Evolutionary conservation across 2,329 filamentous ascomycete genomes (phyloP).

Genomic region (Colletotrichum destructivum): DNA sequence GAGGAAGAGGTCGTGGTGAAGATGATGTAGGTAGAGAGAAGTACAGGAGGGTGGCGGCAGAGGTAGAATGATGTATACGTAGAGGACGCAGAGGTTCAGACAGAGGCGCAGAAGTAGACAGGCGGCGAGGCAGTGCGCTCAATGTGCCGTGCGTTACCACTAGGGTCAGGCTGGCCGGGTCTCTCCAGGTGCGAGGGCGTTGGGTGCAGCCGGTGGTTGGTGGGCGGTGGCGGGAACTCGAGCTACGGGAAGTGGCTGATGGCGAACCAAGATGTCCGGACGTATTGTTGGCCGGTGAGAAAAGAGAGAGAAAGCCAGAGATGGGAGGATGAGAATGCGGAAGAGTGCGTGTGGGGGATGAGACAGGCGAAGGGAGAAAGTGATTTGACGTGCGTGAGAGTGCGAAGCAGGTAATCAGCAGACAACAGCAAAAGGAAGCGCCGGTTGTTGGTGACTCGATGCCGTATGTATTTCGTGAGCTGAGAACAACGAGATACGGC

Average conservation of each 20-base stretch:
- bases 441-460: slow-evolving; percentile 7
- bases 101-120: slow-evolving; percentile 17
- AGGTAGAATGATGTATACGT: slow-evolving; percentile 21
- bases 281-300: not conserved
- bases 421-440: not conserved
- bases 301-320: not conserved
- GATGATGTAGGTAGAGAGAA: slow-evolving; percentile 1
- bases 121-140: slow-evolving; percentile 10
- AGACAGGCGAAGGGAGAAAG: not conserved
- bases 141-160: slow-evolving; percentile 26
- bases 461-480: slow-evolving; percentile 1
- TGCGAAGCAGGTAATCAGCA: not conserved
- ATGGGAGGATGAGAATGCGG: too few species aligned
- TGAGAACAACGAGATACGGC: not conserved
- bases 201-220: slow-evolving; percentile 30
- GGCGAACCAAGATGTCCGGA: slow-evolving; percentile 15
- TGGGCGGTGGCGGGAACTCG: slow-evolving; percentile 3
- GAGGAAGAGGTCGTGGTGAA: slow-evolving; percentile 7
- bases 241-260: slow-evolving; percentile 14
- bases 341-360: too few species aligned
- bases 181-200: slow-evolving; percentile 7
- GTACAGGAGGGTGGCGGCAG: slow-evolving; percentile 1
- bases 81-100: slow-evolving; percentile 10
- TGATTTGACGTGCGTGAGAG: not conserved
- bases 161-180: not conserved